phyloP scores from a whole-genome alignment of 495 filamentous ascomycete genomes.

The Xylaria castorea region DNA sequence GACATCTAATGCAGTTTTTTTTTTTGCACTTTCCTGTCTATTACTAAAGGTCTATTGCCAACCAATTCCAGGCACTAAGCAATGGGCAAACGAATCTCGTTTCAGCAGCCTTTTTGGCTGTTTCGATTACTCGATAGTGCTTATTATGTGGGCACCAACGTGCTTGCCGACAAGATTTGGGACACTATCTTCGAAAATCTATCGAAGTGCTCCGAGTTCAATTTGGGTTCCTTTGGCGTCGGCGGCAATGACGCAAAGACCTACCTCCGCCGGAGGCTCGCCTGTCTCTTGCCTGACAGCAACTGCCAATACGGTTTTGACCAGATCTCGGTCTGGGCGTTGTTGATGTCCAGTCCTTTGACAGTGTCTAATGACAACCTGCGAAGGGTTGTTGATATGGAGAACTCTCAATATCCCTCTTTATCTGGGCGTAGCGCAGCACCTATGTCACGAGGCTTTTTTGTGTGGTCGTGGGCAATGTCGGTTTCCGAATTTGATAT shows the following conservation, averaged over 20 bases:
- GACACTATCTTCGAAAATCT: not conserved
- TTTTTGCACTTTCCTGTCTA: not conserved
- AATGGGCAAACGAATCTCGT: not conserved
- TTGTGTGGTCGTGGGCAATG: not conserved
- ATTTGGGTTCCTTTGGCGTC: not conserved
- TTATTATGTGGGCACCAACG: not conserved
- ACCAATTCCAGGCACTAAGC: not conserved
- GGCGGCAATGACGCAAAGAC: not conserved
- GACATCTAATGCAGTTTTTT: not conserved
- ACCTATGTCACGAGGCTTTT: not conserved
- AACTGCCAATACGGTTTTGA: not conserved
- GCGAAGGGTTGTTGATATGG: not conserved
- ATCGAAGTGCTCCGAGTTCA: not conserved
- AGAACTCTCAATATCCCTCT: not conserved
- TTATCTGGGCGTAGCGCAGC: not conserved
- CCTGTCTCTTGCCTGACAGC: constrained; percentile 3
- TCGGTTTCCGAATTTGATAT: not conserved
- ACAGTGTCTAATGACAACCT: not conserved
- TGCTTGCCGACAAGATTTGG: not conserved
- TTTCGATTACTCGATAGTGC: not conserved
- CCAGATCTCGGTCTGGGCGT: not conserved
- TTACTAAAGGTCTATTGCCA: not conserved
- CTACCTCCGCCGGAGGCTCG: not conserved
- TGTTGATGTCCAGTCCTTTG: not conserved
- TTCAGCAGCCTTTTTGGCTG: not conserved